Evolutionary conservation across 2,329 filamentous ascomycete genomes (phyloP), one percentile per base, ranked within the genome.

Genomic region (Calonectria henricotiae): DNA sequence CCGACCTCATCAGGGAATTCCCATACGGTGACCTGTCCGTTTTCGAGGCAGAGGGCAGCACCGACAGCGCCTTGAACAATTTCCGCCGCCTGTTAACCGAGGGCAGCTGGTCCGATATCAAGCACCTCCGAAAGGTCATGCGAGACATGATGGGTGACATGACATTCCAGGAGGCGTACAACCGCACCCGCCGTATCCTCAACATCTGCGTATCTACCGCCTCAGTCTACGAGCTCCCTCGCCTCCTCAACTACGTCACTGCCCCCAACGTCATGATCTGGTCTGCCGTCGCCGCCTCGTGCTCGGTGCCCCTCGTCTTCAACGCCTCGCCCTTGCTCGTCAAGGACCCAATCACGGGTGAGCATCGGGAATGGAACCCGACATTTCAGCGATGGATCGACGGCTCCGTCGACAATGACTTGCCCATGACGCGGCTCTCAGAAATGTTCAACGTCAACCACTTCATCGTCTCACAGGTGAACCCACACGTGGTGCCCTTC

Each of bases 381-480:
- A 92, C 92, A 4, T 92, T 94, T 32, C 93, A 95, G 79, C 90
- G 90, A 73, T 98, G 94, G 89, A 97, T 98, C 62, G 96, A 98
- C 80, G 96, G 96, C 1, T 98, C 95, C 0, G 94, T 98, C 25
- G 95, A 98, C 79, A 96, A 96, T 70, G 96, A 98, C 80, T 86
- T 98, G 3, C 96, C 96, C 1, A 97, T 97, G 90, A 94, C 92
- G 23, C 90, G 94, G 2, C 86, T 98, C 17, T 91, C 95, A 0
- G 95, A 98, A 79, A 95, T 98, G 93, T 98, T 98, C 86, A 98
- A 98, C 78, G 95, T 98, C 80, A 98, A 98, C 78, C 96, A 98
- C 80, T 98, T 98, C 79, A 98, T 98, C 75, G 96, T 98, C 20
- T 98, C 95, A 0, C 96, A 98, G 80, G 95, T 98, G 62, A 98